phyloP scores from a whole-genome alignment of 2,329 filamentous ascomycete species.

The Nigrospora sphaerica region DNA sequence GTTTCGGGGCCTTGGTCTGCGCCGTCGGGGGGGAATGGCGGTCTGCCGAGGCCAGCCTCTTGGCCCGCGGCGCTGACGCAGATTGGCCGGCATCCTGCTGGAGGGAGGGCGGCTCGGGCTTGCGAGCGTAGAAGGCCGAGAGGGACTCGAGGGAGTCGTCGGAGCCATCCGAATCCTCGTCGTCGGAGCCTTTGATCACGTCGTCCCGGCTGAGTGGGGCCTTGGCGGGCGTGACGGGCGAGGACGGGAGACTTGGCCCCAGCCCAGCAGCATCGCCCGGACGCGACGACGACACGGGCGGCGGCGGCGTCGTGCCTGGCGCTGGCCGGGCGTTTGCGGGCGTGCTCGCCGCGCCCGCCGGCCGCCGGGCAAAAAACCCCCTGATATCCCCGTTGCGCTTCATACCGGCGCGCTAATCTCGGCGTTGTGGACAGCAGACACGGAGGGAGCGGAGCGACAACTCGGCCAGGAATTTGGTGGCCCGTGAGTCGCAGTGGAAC shows the following conservation, averaged over 20 bases:
- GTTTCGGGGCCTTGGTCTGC: constrained; percentile 33
- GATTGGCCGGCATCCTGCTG: constrained; percentile 8
- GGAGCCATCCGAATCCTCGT: constrained; percentile 54
- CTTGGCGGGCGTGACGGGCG: constrained; percentile 19
- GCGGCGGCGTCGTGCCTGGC: not conserved
- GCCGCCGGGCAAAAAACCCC: constrained; percentile 17
- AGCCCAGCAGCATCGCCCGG: too few species aligned
- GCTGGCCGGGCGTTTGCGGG: not conserved
- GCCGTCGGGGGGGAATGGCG: constrained; percentile 42
- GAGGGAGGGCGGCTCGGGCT: constrained; percentile 11
- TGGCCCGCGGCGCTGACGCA: constrained; percentile 37
- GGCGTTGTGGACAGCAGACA: too few species aligned
- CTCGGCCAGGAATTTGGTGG: too few species aligned
- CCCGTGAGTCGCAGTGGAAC: too few species aligned
- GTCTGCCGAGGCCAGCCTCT: constrained; percentile 31
- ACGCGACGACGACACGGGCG: too few species aligned
- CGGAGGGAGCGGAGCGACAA: too few species aligned
- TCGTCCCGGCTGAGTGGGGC: constrained; percentile 37
- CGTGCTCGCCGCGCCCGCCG: constrained; percentile 1
- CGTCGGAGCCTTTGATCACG: constrained; percentile 64
- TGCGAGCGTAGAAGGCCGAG: constrained; percentile 36
- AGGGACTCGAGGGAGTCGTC: constrained; percentile 46
- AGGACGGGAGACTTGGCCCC: constrained; percentile 12
- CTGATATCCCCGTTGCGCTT: constrained; percentile 20
- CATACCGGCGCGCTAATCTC: constrained; percentile 6